A percentile compares a stretch with the other conserved stretches of the same genome.
These are phyloP conservation scores for Sextonia rubra DNA, from an alignment of 164 flowering plant species.

Conservation along the genomic window DNA sequence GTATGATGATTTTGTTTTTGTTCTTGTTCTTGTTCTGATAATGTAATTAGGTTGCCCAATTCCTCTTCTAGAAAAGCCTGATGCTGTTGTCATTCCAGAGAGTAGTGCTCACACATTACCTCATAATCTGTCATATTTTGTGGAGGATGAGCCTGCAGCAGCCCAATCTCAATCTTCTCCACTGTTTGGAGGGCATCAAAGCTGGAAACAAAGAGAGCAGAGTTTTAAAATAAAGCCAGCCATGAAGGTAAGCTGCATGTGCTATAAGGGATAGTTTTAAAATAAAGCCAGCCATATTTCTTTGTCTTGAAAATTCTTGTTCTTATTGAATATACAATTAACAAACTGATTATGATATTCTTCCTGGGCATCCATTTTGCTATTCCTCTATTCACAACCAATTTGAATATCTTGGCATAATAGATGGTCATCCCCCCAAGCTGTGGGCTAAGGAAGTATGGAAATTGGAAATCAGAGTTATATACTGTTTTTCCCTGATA, in stretches of 20 bases:
- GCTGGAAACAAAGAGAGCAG: constrained; percentile 74
- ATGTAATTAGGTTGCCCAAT: constrained; percentile 67
- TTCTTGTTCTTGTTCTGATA: constrained; percentile 8
- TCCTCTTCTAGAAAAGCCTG: constrained; percentile 67
- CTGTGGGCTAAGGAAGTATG: neutral
- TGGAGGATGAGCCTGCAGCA: constrained; percentile 44
- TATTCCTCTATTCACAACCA: neutral
- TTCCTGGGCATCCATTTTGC: neutral
- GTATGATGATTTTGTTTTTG: constrained; percentile 6
- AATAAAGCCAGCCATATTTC: no score
- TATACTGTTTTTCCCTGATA: neutral
- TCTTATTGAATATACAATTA: no score
- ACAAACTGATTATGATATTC: no score
- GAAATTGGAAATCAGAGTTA: neutral
- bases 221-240: constrained; percentile 65
- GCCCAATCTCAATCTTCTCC: constrained; percentile 49
- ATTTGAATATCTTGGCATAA: neutral
- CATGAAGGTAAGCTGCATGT: constrained; percentile 60
- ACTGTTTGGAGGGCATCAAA: constrained; percentile 83
- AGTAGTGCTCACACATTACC: constrained; percentile 52
- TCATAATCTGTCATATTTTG: constrained; percentile 49
- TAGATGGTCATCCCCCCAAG: neutral
- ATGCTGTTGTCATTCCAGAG: constrained; percentile 59
- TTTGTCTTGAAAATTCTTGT: neutral
- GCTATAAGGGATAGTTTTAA: neutral